Percentiles rank a stretch among this genome's conserved stretches.
phyloP scores from a whole-genome alignment of 2,329 filamentous ascomycete species.

The Conoideocrella luteorostrata region DNA sequence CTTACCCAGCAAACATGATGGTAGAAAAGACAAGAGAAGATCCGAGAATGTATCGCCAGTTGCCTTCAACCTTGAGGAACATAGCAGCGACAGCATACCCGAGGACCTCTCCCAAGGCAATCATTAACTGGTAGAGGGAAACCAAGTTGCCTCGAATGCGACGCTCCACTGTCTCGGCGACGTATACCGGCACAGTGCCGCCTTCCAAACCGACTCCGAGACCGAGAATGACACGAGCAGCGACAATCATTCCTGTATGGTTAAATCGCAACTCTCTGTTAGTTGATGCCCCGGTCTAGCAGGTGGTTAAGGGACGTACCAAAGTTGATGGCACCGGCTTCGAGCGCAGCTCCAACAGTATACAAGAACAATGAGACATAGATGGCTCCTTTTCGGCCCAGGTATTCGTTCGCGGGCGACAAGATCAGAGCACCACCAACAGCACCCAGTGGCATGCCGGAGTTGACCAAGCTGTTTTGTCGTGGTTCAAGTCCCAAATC shows the following conservation, averaged over 20 bases:
- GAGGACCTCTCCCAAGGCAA: conserved; percentile 66
- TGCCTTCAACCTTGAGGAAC: conserved; percentile 61
- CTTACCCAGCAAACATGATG: conserved; percentile 30
- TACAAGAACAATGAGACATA: conserved; percentile 64
- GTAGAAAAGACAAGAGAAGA: conserved; percentile 63
- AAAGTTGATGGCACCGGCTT: conserved; percentile 62
- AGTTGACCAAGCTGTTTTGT: conserved; percentile 61
- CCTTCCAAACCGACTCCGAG: conserved; percentile 67
- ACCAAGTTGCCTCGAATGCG: conserved; percentile 65
- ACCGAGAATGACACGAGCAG: conserved; percentile 62
- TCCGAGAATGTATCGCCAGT: conserved; percentile 69
- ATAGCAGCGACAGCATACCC: conserved; percentile 69
- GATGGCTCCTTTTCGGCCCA: conserved; percentile 62
- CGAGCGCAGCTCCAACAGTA: conserved; percentile 61
- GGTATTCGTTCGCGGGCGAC: conserved; percentile 59
- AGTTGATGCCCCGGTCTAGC: neutral
- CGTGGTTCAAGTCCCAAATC: conserved; percentile 48
- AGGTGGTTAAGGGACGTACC: conserved; percentile 25
- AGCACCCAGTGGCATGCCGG: conserved; percentile 65
- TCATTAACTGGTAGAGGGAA: conserved; percentile 69
- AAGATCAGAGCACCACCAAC: conserved; percentile 64
- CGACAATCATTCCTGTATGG: conserved; percentile 55
- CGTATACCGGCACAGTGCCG: conserved; percentile 68
- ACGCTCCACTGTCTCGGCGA: conserved; percentile 64
- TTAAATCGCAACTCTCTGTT: neutral